These are phyloP conservation scores for Coix lacrymajobi DNA, from an alignment of 176 grass and related monocot genomes.

Conservation along the genomic window DNA sequence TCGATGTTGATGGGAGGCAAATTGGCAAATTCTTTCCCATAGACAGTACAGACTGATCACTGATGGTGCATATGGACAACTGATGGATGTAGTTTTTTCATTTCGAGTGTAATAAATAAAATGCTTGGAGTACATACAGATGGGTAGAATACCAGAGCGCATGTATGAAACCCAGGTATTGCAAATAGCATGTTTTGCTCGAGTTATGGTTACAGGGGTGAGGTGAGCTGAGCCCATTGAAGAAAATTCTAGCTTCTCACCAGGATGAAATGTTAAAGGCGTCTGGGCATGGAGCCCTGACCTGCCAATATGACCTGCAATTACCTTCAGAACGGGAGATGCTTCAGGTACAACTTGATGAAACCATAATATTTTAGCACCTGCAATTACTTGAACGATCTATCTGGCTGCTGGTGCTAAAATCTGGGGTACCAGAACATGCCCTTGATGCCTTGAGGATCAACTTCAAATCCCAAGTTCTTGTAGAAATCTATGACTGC, in stretches of 20 bases:
- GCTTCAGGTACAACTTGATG: neutral
- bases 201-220: neutral
- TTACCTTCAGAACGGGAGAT: neutral
- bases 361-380: too few relatives aligned
- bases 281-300: neutral
- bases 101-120: neutral
- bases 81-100: neutral
- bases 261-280: neutral
- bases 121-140: neutral
- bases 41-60: neutral
- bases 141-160: neutral
- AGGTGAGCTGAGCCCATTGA: neutral
- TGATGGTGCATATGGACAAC: neutral
- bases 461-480: constrained; percentile 92
- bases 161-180: neutral
- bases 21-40: neutral
- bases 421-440: constrained; percentile 94
- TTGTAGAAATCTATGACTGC: constrained; percentile 98
- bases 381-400: neutral
- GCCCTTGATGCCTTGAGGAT: constrained; percentile 97
- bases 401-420: neutral
- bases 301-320: neutral
- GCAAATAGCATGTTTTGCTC: neutral
- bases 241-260: neutral
- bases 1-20: neutral